phyloP scores from a whole-genome alignment of 1,284 basidiomycete genomes.

The Ceratobasidium sp. region DNA sequence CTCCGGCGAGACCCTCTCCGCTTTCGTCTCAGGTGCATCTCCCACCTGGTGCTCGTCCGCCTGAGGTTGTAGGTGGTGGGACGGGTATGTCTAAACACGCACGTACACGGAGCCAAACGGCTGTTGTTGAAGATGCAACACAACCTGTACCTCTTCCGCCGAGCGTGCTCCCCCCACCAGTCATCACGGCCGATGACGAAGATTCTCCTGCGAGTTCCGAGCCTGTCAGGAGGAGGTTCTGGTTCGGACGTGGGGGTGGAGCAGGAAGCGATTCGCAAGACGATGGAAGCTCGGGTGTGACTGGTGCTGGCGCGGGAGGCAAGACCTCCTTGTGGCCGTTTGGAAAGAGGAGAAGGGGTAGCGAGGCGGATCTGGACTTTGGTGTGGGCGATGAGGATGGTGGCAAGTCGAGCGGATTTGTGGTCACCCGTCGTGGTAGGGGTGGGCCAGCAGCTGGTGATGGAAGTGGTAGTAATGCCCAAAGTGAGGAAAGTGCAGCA shows the following conservation, averaged over 20 bases:
- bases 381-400: slow-evolving; percentile 2
- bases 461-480: neutral
- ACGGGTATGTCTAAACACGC: slow-evolving; percentile 53
- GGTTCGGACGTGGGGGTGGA: slow-evolving; percentile 38
- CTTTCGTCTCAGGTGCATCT: slow-evolving; percentile 17
- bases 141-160: slow-evolving; percentile 33
- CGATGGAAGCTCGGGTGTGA: slow-evolving; percentile 32
- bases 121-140: slow-evolving; percentile 70
- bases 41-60: slow-evolving; percentile 33
- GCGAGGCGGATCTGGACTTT: slow-evolving; percentile 28
- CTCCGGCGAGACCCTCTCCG: slow-evolving; percentile 47
- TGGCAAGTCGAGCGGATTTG: slow-evolving; percentile 9
- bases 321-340: slow-evolving; percentile 28
- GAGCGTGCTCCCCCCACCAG: slow-evolving; percentile 10
- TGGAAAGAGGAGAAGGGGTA: slow-evolving; percentile 20
- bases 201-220: slow-evolving; percentile 37
- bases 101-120: slow-evolving; percentile 80
- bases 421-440: slow-evolving; percentile 14
- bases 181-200: slow-evolving; percentile 31
- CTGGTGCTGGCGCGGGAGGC: neutral
- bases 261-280: slow-evolving; percentile 12
- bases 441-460: neutral
- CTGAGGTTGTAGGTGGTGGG: slow-evolving; percentile 25
- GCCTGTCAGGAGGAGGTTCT: slow-evolving; percentile 32
- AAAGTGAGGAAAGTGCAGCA: slow-evolving; percentile 1